Evolutionary conservation across 495 filamentous ascomycete genomes (phyloP).

Genomic region (Lindgomyces ingoldianus): DNA sequence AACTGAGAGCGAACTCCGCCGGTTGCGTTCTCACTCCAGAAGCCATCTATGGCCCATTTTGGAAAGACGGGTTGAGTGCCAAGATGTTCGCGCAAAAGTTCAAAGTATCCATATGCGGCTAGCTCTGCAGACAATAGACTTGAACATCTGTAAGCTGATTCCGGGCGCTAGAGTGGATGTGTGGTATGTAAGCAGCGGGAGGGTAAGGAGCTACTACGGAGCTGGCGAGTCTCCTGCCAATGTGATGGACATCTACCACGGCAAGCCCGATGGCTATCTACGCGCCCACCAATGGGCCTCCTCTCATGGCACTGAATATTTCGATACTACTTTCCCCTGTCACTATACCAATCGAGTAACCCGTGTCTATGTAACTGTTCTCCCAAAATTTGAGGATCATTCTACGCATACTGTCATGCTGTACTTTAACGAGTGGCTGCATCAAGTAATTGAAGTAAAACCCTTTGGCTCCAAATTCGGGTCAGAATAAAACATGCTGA

Average conservation of each 20-base stretch:
- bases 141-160: slow-evolving; percentile 9
- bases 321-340: slow-evolving; percentile 21
- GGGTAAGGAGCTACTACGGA: no score
- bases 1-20: background rate
- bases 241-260: slow-evolving; percentile 4
- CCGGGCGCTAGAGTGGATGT: slow-evolving; percentile 6
- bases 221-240: background rate
- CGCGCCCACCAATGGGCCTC: slow-evolving; percentile 12
- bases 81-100: slow-evolving; percentile 4
- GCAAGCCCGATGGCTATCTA: background rate
- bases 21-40: slow-evolving; percentile 14
- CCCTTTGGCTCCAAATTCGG: no score
- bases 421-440: slow-evolving; percentile 15
- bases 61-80: slow-evolving; percentile 7
- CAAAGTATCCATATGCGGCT: slow-evolving; percentile 5
- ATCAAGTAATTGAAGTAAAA: background rate
- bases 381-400: background rate
- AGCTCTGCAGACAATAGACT: slow-evolving; percentile 13
- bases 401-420: slow-evolving; percentile 9
- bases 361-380: slow-evolving; percentile 13
- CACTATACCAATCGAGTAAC: slow-evolving; percentile 11
- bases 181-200: slow-evolving; percentile 13
- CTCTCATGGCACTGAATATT: slow-evolving; percentile 12
- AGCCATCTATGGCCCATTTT: slow-evolving; percentile 17
- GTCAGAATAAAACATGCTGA: no score